phyloP scores from a whole-genome alignment of 345 rosid species.

The Camelina neglecta region DNA sequence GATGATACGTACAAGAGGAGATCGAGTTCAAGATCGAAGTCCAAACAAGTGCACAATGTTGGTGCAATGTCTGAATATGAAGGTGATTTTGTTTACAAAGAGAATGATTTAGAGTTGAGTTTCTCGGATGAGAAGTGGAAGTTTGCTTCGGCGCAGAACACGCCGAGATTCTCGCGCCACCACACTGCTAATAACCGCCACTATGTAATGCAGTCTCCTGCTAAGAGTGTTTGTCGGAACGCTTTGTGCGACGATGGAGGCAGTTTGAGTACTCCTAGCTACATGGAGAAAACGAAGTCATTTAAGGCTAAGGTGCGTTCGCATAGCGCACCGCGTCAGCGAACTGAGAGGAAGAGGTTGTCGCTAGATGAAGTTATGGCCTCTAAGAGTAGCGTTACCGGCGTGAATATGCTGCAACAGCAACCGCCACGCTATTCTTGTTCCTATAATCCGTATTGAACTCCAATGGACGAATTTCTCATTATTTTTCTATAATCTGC shows the following conservation, averaged over 20 bases:
- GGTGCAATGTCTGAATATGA: constrained; percentile 47
- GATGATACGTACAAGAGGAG: constrained; percentile 57
- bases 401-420: constrained; percentile 49
- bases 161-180: constrained; percentile 58
- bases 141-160: constrained; percentile 60
- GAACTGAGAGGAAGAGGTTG: constrained; percentile 67
- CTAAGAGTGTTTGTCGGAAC: constrained; percentile 57
- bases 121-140: constrained; percentile 53
- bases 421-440: constrained; percentile 44
- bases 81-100: constrained; percentile 47
- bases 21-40: constrained; percentile 47
- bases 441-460: constrained; percentile 42
- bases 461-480: neutral
- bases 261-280: constrained; percentile 52
- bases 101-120: constrained; percentile 56
- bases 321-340: constrained; percentile 70
- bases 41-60: constrained; percentile 39
- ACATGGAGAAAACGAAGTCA: constrained; percentile 84
- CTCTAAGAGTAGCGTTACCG: constrained; percentile 60
- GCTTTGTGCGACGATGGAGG: constrained; percentile 47
- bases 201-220: constrained; percentile 47
- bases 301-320: constrained; percentile 80
- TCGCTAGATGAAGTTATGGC: constrained; percentile 63
- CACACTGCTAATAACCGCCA: constrained; percentile 5
- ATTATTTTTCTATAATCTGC: neutral